phyloP scores from a whole-genome alignment of 768 basidiomycete genomes.

The Trametes villosa region DNA sequence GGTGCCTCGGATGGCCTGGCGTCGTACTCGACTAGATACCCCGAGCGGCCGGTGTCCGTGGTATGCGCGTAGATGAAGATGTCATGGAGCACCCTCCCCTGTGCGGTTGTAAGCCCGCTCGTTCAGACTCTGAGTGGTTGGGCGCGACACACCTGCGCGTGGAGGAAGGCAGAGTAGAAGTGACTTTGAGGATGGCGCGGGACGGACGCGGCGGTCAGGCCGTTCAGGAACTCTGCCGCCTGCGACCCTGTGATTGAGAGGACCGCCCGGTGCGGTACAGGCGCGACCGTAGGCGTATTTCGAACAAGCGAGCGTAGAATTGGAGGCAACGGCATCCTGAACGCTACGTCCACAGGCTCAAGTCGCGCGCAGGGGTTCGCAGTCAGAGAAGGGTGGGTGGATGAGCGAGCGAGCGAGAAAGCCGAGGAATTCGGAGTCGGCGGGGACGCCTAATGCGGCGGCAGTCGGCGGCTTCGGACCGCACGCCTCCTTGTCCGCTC shows the following conservation, averaged over 20 bases:
- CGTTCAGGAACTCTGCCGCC: slow-evolving; percentile 70
- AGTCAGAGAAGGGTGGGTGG: not conserved
- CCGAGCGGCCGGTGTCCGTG: slow-evolving; percentile 46
- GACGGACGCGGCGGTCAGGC: slow-evolving; percentile 32
- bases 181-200: slow-evolving; percentile 22
- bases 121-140: not conserved
- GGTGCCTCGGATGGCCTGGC: slow-evolving; percentile 60
- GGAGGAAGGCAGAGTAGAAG: slow-evolving; percentile 34
- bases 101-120: not conserved
- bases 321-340: slow-evolving; percentile 40
- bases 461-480: slow-evolving; percentile 17
- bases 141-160: slow-evolving; percentile 29
- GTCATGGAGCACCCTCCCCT: slow-evolving; percentile 90
- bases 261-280: slow-evolving; percentile 65
- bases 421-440: slow-evolving; percentile 6
- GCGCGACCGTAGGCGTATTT: slow-evolving; percentile 52
- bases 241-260: slow-evolving; percentile 83
- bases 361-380: not conserved
- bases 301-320: slow-evolving; percentile 50
- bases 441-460: not conserved
- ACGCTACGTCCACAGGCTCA: too few relatives aligned
- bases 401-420: not conserved
- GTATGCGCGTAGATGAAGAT: slow-evolving; percentile 77
- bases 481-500: slow-evolving; percentile 4
- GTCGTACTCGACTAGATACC: slow-evolving; percentile 78